A percentile compares a stretch with the other conserved stretches of the same genome.
These are phyloP conservation scores for Paramecium tetraurelia DNA, from an alignment of 73 alveolate species.

Conservation along the genomic window DNA sequence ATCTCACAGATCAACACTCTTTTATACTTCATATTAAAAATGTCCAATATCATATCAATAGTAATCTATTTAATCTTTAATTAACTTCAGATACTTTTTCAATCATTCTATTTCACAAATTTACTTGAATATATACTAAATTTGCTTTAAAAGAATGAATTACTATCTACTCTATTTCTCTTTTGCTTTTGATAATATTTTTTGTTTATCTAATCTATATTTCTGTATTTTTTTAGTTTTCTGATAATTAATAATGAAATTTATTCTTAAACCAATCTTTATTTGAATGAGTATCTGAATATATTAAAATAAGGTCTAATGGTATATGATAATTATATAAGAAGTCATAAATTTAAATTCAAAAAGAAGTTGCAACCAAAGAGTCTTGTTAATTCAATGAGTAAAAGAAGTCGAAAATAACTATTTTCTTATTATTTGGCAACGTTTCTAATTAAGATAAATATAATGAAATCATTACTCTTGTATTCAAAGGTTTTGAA, in stretches of 20 bases:
- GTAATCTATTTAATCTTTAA: background rate
- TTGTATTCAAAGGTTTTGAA: background rate
- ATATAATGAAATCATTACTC: background rate
- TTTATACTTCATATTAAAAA: background rate
- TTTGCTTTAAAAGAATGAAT: background rate
- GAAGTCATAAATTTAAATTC: background rate
- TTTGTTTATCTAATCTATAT: background rate
- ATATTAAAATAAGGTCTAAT: too few relatives aligned
- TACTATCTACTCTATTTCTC: background rate
- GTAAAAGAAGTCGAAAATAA: background rate
- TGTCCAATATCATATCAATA: slow-evolving; percentile 32
- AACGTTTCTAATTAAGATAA: background rate
- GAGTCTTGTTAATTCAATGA: background rate
- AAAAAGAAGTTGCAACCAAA: background rate
- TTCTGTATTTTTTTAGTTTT: background rate
- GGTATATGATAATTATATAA: background rate
- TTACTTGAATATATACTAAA: background rate
- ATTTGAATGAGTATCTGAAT: background rate
- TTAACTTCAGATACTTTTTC: background rate
- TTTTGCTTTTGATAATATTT: background rate
- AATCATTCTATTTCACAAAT: background rate
- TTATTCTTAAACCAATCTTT: background rate
- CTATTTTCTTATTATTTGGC: background rate
- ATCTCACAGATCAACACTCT: background rate
- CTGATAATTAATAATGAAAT: background rate